phyloP scores from a whole-genome alignment of 371 early-diverging fungal species.

The Paraphysoderma sedebokerense region DNA sequence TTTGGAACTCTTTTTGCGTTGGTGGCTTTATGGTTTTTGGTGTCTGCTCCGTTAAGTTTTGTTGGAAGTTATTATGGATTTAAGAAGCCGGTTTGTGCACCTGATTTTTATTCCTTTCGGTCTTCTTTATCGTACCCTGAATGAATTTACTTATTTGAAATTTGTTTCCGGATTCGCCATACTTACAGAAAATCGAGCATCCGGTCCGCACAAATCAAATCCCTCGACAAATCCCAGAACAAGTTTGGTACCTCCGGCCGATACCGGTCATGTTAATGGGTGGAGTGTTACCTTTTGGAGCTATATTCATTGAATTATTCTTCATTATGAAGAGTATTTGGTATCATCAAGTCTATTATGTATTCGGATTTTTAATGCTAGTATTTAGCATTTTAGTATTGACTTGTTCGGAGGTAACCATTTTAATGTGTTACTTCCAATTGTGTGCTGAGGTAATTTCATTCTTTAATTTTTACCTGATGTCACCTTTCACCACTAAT shows the following conservation, averaged over 20 bases:
- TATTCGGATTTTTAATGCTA: constrained; percentile 70
- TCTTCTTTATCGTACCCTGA: neutral
- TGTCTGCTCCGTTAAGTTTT: constrained; percentile 74
- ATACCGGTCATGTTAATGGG: constrained; percentile 62
- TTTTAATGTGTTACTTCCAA: constrained; percentile 77
- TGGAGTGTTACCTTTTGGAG: constrained; percentile 76
- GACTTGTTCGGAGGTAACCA: constrained; percentile 70
- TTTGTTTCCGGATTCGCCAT: neutral
- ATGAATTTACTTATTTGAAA: neutral
- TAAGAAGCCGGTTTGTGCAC: constrained; percentile 36
- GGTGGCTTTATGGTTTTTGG: constrained; percentile 67
- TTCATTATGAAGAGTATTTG: constrained; percentile 74
- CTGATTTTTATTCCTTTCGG: neutral
- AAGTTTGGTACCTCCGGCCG: constrained; percentile 50
- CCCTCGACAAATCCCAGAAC: constrained; percentile 82
- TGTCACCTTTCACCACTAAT: too few species aligned
- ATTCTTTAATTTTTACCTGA: too few species aligned
- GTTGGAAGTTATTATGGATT: constrained; percentile 88
- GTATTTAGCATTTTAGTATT: constrained; percentile 59
- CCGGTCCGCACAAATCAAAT: constrained; percentile 84
- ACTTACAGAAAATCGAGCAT: constrained; percentile 38
- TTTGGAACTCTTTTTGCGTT: constrained; percentile 75
- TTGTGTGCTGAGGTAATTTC: constrained; percentile 57
- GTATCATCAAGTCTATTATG: constrained; percentile 68
- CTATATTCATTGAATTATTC: constrained; percentile 72